Evolutionary conservation across 1,284 basidiomycete species (phyloP).

Genomic region (Cutaneotrichosporon sp.): DNA sequence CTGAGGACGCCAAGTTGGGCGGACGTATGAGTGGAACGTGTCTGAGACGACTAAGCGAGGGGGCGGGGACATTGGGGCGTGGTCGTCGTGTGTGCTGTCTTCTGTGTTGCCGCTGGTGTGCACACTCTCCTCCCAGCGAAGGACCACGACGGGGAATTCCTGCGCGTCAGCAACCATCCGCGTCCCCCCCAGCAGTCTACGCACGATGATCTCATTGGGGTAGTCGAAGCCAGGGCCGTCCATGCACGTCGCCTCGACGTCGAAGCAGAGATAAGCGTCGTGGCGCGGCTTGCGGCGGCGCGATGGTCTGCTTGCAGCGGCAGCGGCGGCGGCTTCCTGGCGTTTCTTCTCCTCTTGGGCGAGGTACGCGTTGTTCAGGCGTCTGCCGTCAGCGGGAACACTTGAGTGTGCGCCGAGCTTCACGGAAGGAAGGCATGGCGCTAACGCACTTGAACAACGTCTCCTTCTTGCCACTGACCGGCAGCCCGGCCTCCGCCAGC

Average conservation of each 20-base stretch:
- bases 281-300: conserved; percentile 45
- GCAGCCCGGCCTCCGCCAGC: conserved; percentile 31
- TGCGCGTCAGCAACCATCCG: conserved; percentile 11
- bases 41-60: conserved; percentile 29
- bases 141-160: conserved; percentile 60
- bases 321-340: neutral
- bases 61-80: neutral
- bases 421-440: neutral
- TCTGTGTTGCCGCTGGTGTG: neutral
- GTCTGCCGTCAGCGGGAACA: conserved; percentile 16
- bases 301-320: neutral
- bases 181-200: conserved; percentile 19
- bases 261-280: conserved; percentile 50
- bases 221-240: conserved; percentile 59
- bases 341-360: conserved; percentile 4
- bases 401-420: neutral
- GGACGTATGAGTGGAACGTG: conserved; percentile 82
- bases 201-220: conserved; percentile 89
- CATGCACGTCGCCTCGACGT: conserved; percentile 83
- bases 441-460: conserved; percentile 43
- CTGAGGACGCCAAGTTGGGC: conserved; percentile 75
- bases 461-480: conserved; percentile 45
- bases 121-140: conserved; percentile 67
- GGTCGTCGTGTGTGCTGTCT: neutral
- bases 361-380: conserved; percentile 1